Evolutionary conservation across 176 grass and related monocot species (phyloP), one percentile per base, ranked within the genome.

Genomic region (Avena insularis): DNA sequence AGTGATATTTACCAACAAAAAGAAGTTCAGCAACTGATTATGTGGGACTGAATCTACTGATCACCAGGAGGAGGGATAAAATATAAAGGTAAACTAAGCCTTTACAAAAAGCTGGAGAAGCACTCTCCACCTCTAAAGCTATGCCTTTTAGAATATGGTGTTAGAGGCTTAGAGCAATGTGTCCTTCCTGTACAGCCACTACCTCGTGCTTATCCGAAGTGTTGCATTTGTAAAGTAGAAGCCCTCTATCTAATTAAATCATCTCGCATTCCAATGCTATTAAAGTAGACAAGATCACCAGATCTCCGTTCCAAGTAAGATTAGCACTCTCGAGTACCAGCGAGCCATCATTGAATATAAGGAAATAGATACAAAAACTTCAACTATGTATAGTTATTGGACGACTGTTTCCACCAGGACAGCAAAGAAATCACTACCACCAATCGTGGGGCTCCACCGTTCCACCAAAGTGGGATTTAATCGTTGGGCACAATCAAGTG

Each of bases 121-220:
- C 82, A 85, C 77, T 88, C 83, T 61, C 60, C 77, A 60, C 77
- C 81, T 88, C 68, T 82, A 88, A 71, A 81, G 59, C 38, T 81
- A 69, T 13, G 73, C 46, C 21, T 85, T 88, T 74, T 25, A 63
- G 60, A 85, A 61, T 88, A 83, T 82, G 86, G 51, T 82, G 43
- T 38, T 67, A 67, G 27, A 66, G 64, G 64, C 64, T 80, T 82
- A 61, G 77, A 88, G 61, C 70, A 85, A 63, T 85, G 70, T 77
- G 60, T 36, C 77, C 25, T 70, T 63, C 90, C 59, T 88, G 60
- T 77, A 81, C 71, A 63, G 12, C 87, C 88, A 88, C 80, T 87
- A 87, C 43, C 29, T 79, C 84, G 83, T 86, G 60, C 73, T 90
- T 93, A 93, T 95, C 94, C 85, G 87, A 54, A 90, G 64, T 5